A percentile compares a stretch with the other conserved stretches of the same genome.
phyloP scores from a whole-genome alignment of 129 eudicot species.

The Centella asiatica region DNA sequence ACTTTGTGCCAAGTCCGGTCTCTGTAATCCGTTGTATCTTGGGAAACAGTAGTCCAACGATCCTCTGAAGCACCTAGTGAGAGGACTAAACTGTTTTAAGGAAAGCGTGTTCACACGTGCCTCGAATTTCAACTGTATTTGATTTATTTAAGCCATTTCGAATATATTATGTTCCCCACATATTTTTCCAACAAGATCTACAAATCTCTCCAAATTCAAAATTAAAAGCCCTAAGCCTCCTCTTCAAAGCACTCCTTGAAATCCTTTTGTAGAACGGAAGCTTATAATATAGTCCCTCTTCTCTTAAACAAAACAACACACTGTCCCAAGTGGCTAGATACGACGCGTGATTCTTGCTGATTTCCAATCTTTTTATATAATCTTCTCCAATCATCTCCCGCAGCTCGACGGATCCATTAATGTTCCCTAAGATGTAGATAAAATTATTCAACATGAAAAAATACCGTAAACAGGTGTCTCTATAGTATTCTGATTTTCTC shows the following conservation, averaged over 20 bases:
- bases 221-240: constrained; percentile 10
- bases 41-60: no score
- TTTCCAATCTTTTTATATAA: neutral
- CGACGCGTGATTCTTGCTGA: neutral
- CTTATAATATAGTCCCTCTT: neutral
- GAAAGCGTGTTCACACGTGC: no score
- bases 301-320: constrained; percentile 7
- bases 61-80: no score
- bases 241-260: neutral
- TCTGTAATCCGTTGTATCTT: no score
- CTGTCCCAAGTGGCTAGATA: constrained; percentile 9
- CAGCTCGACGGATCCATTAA: constrained; percentile 1
- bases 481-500: neutral
- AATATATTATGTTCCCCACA: no score
- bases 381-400: constrained; percentile 7
- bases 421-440: neutral
- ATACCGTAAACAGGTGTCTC: neutral
- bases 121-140: no score
- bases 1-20: no score
- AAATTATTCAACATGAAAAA: constrained; percentile 9
- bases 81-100: no score
- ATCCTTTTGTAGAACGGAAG: neutral
- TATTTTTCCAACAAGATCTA: neutral
- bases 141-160: no score
- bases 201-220: constrained; percentile 1